Evolutionary conservation across 1,284 basidiomycete genomes (phyloP), one percentile per base, ranked within the genome.

Genomic region (Boletellus deceptivus): DNA sequence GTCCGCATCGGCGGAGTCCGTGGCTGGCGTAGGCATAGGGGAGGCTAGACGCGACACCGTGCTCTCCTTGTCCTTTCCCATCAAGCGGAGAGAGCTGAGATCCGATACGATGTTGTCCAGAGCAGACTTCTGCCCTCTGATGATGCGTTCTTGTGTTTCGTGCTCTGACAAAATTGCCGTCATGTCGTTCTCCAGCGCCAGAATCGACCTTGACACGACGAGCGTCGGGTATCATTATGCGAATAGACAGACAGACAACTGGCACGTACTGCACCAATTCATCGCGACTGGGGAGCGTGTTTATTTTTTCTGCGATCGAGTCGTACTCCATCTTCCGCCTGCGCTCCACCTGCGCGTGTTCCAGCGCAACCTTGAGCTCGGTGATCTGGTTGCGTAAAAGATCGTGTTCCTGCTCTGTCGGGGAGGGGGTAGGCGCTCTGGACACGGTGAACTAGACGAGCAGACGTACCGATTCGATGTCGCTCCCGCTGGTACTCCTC

Each of bases 301-400:
- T 89, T 42, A 91, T 82, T 65, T 84, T 89, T 70, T 91, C 89
- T 4, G 89, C 79, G 43, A 92, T 79, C 42, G 79, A 72, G 70
- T 92, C 89, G 63, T 92, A 92, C 61, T 92, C 89, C 58, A 91
- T 88, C 72, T 89, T 92, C 51, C 83, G 78, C 53, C 75, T 75
- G 40, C 89, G 79, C 49, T 83, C 73, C 60, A 86, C 71, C 61
- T 91, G 89, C 6, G 86, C 89, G 55, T 89, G 81, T 59, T 91
- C 88, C 48, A 92, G 68, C 3, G 80, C 76, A 16, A 76, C 72
- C 67, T 90, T 91, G 55, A 92, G 75, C 55, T 87, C 81, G 58
- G 84, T 80, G 52, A 92, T 90, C 60, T 91, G 86, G 11, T 70
- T 74, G 55, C 76, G 76, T 42, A 89, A 69, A 16, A 75, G 77